Conservation (phyloP, 257 asterid species). For the Solanum paucissectum region DNA sequence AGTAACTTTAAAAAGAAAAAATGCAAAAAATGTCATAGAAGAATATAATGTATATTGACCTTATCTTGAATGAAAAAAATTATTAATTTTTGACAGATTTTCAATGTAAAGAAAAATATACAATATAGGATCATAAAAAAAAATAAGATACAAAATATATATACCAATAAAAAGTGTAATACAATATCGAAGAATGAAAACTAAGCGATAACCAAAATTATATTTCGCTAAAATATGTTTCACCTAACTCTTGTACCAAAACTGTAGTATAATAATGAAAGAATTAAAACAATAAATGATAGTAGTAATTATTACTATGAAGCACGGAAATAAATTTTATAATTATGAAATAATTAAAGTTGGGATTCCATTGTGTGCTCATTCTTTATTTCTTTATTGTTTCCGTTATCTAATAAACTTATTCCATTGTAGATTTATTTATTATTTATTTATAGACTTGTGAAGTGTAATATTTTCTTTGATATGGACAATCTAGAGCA, state of each 20-base stretch:
- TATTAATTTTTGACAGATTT: too few relatives aligned
- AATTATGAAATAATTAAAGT: conserved; percentile 5
- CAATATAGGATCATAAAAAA: too few relatives aligned
- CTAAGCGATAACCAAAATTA: background rate
- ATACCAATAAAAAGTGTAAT: too few relatives aligned
- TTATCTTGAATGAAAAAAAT: too few relatives aligned
- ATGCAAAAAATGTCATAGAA: too few relatives aligned
- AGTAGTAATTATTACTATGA: background rate
- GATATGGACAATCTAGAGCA: background rate
- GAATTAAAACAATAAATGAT: background rate
- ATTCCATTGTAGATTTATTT: background rate
- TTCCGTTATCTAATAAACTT: background rate
- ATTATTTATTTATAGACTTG: background rate
- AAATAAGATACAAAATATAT: too few relatives aligned
- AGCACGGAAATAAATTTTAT: background rate
- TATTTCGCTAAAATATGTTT: background rate
- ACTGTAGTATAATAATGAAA: background rate
- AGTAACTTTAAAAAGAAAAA: too few relatives aligned
- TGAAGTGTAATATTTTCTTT: background rate
- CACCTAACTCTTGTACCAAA: background rate
- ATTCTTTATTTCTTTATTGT: background rate
- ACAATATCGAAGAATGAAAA: background rate
- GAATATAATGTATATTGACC: background rate
- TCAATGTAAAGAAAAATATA: too few relatives aligned
- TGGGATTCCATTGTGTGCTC: conserved; percentile 9